Base-by-base conservation (phyloP, 805 yeast genomes). In the Yarrowia porcina region DNA sequence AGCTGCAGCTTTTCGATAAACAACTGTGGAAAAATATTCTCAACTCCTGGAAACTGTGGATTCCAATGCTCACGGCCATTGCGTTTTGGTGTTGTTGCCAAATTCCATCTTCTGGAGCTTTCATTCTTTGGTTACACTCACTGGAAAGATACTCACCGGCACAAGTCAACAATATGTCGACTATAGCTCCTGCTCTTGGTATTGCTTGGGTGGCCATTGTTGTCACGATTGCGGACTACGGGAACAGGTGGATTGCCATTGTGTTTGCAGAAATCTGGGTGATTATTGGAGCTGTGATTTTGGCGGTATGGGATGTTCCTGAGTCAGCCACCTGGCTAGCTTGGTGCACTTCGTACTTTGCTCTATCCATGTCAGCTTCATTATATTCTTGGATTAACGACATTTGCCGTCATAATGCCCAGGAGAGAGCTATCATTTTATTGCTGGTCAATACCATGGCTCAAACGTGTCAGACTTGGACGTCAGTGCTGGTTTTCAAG, bases 321-420 rank as follows among this genome's bases (percentile, higher is more conserved):
- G 82, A 81, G 66, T 67, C 77, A 9, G 84, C 83, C 5, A 83
- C 82, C 67, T 83, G 86, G 85, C 83, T 82, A 73, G 88, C 85
- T 0, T 84, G 78, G 72, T 77, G 82, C 68, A 70, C 83, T 41
- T 84, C 80, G 65, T 83, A 82, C 70, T 78, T 80, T 63, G 85
- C 85, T 8, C 80, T 84, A 82, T 83, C 86, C 11, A 80, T 80
- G 79, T 85, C 87, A 0, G 83, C 87, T 0, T 83, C 81, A 0
- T 70, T 83, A 15, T 84, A 83, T 69, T 77, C 83, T 17, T 83
- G 86, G 85, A 80, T 79, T 61, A 82, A 82, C 66, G 86, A 82
- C 70, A 82, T 83, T 38, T 80, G 83, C 63, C 76, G 86, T 50
- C 76, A 80, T 44, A 83, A 83, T 66, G 77, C 82, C 7, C 80